Conservation (phyloP, 2,329 filamentous ascomycete species). For the Metarhizium humberi region DNA sequence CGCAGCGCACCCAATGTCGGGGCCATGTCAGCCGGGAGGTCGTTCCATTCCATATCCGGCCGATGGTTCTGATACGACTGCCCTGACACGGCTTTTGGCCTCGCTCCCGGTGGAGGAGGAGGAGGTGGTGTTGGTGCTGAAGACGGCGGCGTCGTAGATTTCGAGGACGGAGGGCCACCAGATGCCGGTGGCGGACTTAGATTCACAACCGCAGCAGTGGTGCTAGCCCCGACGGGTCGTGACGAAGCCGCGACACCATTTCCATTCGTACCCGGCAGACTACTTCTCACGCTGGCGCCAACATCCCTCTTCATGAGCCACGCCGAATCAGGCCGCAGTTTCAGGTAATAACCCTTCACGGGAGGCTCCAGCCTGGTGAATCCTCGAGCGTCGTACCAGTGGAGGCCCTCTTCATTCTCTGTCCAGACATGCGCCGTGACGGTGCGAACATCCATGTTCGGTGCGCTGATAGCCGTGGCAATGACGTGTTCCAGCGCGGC, state of each 20-base stretch:
- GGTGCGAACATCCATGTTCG: constrained; percentile 27
- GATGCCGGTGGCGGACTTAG: constrained; percentile 20
- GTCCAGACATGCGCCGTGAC: constrained; percentile 63
- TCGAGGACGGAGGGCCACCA: constrained; percentile 15
- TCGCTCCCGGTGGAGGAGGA: constrained; percentile 7
- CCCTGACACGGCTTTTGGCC: constrained; percentile 16
- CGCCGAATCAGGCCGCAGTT: constrained; percentile 50
- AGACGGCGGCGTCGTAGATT: constrained; percentile 13
- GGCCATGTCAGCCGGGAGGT: constrained; percentile 52
- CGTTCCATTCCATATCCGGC: constrained; percentile 56
- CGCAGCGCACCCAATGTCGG: constrained; percentile 19
- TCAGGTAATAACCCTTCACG: constrained; percentile 52
- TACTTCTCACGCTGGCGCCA: constrained; percentile 8
- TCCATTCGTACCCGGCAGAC: neutral
- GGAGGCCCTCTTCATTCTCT: constrained; percentile 51
- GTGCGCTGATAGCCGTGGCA: constrained; percentile 24
- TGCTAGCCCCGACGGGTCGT: constrained; percentile 12
- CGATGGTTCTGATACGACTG: constrained; percentile 50
- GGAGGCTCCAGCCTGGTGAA: constrained; percentile 40
- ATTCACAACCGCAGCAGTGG: constrained; percentile 22
- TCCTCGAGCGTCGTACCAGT: constrained; percentile 51
- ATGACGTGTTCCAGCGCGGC: constrained; percentile 46
- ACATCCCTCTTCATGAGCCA: constrained; percentile 46
- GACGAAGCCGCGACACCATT: constrained; percentile 1
- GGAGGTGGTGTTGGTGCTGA: no score